Conservation (phyloP, 805 yeast genomes). For the Cyberlindnera amylophila region DNA sequence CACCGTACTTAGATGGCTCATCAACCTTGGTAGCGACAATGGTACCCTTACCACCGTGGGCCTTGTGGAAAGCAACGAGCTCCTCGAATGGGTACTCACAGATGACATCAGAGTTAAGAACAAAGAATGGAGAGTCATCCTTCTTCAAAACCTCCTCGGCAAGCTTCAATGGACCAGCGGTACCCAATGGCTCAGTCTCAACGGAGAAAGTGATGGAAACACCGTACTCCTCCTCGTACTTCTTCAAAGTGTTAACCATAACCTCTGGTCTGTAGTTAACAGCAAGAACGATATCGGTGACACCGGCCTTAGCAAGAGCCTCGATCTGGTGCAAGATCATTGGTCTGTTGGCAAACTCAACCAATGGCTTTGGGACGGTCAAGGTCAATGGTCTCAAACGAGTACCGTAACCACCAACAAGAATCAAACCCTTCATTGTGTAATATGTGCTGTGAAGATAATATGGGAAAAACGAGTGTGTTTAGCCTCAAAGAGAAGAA, state of each 20-base stretch:
- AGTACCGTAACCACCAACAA: constrained; percentile 99
- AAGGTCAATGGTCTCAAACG: constrained; percentile 98
- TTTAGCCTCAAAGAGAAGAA: constrained; percentile 13
- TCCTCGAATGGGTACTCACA: constrained; percentile 98
- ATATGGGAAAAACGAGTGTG: constrained; percentile 2
- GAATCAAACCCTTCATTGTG: constrained; percentile 92
- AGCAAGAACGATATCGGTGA: constrained; percentile 96
- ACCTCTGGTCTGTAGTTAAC: constrained; percentile 99
- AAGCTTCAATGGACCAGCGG: constrained; percentile 98
- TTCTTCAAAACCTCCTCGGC: constrained; percentile 92
- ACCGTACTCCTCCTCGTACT: constrained; percentile 93
- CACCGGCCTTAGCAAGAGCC: constrained; percentile 97
- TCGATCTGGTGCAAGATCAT: constrained; percentile 98
- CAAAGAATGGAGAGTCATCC: constrained; percentile 96
- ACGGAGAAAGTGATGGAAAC: constrained; percentile 94
- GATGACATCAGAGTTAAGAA: constrained; percentile 95
- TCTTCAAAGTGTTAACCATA: constrained; percentile 91
- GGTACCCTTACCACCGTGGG: constrained; percentile 97
- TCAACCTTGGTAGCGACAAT: constrained; percentile 99
- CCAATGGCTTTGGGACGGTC: constrained; percentile 94
- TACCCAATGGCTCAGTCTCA: constrained; percentile 98
- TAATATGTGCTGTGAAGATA: constrained; percentile 23
- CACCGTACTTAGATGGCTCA: constrained; percentile 99
- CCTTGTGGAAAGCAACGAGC: constrained; percentile 86
- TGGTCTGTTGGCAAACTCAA: constrained; percentile 98